Conservation (phyloP, 148 eudicot genomes). For the Polygonum aviculare region DNA sequence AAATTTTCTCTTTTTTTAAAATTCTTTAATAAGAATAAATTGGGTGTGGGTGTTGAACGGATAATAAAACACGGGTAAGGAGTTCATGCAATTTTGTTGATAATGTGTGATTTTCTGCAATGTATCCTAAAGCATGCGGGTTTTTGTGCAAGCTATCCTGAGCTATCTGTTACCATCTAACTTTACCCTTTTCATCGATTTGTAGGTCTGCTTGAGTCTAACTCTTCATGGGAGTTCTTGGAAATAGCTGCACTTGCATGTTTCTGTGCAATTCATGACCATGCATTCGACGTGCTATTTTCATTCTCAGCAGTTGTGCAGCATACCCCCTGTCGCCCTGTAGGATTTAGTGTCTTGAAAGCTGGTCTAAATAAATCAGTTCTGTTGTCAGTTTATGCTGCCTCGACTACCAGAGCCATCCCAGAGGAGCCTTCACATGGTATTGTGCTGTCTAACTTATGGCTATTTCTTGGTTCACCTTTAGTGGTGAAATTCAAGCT, state of each 20-base stretch:
- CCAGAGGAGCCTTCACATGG: constrained; percentile 56
- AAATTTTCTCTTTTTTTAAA: neutral
- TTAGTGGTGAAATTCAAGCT: neutral
- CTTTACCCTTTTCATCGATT: neutral
- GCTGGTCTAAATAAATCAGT: constrained; percentile 97
- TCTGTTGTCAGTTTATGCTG: constrained; percentile 79
- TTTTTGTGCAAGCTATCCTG: neutral
- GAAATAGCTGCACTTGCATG: constrained; percentile 90
- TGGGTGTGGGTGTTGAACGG: neutral
- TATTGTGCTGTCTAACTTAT: constrained; percentile 19
- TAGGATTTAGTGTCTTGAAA: constrained; percentile 91
- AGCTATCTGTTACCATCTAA: neutral
- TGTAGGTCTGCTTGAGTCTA: constrained; percentile 65
- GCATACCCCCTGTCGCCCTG: constrained; percentile 86
- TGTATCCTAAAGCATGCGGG: neutral
- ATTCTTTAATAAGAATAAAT: neutral
- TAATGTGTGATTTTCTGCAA: neutral
- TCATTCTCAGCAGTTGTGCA: constrained; percentile 92
- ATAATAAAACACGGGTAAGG: neutral
- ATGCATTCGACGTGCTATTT: constrained; percentile 83
- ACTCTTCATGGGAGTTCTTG: constrained; percentile 71
- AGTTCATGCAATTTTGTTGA: neutral
- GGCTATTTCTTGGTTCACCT: neutral
- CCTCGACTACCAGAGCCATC: constrained; percentile 41
- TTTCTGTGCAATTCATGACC: constrained; percentile 89